Base-by-base conservation (phyloP, 371 early-diverging fungal species). In the Mortierella sp. region DNA sequence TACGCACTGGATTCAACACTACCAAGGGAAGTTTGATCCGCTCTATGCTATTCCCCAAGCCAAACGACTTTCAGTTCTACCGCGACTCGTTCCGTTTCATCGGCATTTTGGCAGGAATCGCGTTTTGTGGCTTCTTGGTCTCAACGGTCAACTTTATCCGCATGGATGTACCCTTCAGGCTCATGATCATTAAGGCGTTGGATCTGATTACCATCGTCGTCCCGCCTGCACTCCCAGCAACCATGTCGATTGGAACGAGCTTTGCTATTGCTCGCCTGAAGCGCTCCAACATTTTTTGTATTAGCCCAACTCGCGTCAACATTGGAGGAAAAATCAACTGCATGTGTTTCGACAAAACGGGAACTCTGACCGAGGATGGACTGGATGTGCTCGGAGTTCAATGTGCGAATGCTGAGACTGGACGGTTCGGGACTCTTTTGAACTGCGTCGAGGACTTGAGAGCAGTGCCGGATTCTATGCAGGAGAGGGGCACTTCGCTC, bases 261-360 rank as follows among this genome's bases (percentile, higher is more conserved):
- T 97, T 99, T 91, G 98, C 99, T 31, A 94, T 98, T 31, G 85
- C 90, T 3, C 93, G 99, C 31, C 89, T 99, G 53, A 94, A 94
- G 72, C 92, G 93, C 69, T 78, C 90, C n/a, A 92, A 94, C 34
- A 98, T 99, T 71, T 97, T 94, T 88, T 99, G 99, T 87, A 99
- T 96, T 73, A 95, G 96, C 59, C 98, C 98, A 2, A 95, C 98
- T 10, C 91, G 98, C 24, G 98, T 99, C 64, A 99, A 98, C 85
- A 94, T 98, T 75, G 95, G 98, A 53, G 99, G 99, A 54, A 97
- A 97, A 80, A 89, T 99, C 67, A 96, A 99, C 81, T 94, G 97
- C 51, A 97, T 98, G 92, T 96, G 98, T 79, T 99, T 99, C 92
- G 99, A 99, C 90, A 99, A 99, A 89, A 99, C 99, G 8, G 99